phyloP scores from a whole-genome alignment of 768 basidiomycete genomes.

The Naganishia vaughanmartiniae region DNA sequence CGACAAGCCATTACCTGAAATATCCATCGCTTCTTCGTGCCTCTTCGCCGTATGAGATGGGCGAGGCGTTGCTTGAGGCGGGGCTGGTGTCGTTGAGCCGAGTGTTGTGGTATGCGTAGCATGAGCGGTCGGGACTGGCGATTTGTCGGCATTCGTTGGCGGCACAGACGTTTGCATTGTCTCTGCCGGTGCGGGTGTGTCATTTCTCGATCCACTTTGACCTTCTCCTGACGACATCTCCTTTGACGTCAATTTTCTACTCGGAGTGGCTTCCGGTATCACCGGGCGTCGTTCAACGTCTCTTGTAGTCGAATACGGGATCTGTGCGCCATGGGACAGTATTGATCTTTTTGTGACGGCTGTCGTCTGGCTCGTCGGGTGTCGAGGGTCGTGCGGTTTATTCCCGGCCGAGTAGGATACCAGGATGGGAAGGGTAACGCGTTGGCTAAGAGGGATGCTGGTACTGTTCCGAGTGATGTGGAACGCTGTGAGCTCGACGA shows the following conservation, averaged over 20 bases:
- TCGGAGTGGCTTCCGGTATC: not conserved
- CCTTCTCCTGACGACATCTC: not conserved
- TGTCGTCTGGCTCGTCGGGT: constrained; percentile 13
- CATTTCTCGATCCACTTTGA: not conserved
- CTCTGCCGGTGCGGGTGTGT: not conserved
- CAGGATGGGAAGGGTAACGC: not conserved
- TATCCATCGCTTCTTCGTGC: not conserved
- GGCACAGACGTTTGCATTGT: not conserved
- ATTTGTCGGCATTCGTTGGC: not conserved
- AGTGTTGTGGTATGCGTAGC: too few species aligned
- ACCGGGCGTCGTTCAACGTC: not conserved
- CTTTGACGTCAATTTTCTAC: not conserved
- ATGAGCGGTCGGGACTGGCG: not conserved
- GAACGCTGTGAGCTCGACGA: not conserved
- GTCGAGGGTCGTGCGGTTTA: constrained; percentile 14
- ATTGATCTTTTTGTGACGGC: constrained; percentile 14
- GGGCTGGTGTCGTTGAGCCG: not conserved
- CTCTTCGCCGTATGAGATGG: not conserved
- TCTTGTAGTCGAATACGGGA: constrained; percentile 1
- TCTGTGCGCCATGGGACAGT: not conserved
- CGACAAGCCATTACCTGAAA: not conserved
- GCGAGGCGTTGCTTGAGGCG: not conserved
- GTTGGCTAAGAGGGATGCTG: constrained; percentile 15
- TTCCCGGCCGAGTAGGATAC: not conserved
- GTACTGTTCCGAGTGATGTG: not conserved